Conservation (phyloP, 2,329 filamentous ascomycete species). For the Chaetomium sp. region DNA sequence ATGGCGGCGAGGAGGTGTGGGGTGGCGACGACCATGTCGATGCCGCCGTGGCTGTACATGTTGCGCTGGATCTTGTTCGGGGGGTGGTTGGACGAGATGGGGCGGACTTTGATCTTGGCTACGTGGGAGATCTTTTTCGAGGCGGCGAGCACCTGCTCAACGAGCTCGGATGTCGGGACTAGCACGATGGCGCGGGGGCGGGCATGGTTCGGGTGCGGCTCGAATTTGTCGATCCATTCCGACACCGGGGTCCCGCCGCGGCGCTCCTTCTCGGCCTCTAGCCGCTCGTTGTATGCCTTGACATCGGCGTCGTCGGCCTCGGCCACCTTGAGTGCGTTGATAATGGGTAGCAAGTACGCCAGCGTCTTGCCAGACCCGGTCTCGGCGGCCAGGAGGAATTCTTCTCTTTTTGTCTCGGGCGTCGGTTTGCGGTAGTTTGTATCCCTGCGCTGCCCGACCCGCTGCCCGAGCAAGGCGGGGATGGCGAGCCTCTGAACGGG, state of each 20-base stretch:
- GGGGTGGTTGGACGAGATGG: conserved; percentile 76
- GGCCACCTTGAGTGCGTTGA: conserved; percentile 81
- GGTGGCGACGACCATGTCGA: conserved; percentile 85
- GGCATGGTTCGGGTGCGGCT: conserved; percentile 72
- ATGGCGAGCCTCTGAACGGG: conserved; percentile 89
- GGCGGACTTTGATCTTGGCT: conserved; percentile 81
- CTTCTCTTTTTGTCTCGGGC: conserved; percentile 44
- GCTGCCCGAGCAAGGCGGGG: conserved; percentile 70
- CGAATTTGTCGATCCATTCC: conserved; percentile 63
- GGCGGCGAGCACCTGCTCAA: conserved; percentile 79
- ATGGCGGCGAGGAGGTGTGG: conserved; percentile 89
- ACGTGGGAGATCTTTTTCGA: conserved; percentile 82
- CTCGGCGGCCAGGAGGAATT: conserved; percentile 87
- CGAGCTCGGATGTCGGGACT: conserved; percentile 89
- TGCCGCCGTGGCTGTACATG: conserved; percentile 76
- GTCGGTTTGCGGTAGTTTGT: conserved; percentile 39
- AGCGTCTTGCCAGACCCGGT: conserved; percentile 97
- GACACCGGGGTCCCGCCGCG: conserved; percentile 49
- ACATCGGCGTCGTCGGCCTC: conserved; percentile 64
- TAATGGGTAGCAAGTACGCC: conserved; percentile 81
- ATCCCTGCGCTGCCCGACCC: conserved; percentile 39
- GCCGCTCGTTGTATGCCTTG: conserved; percentile 58
- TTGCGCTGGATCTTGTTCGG: conserved; percentile 80
- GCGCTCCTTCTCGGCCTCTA: conserved; percentile 58
- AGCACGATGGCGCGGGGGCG: conserved; percentile 83